Conservation (phyloP, 2,329 filamentous ascomycete genomes). For the Talaromyces islandicus region DNA sequence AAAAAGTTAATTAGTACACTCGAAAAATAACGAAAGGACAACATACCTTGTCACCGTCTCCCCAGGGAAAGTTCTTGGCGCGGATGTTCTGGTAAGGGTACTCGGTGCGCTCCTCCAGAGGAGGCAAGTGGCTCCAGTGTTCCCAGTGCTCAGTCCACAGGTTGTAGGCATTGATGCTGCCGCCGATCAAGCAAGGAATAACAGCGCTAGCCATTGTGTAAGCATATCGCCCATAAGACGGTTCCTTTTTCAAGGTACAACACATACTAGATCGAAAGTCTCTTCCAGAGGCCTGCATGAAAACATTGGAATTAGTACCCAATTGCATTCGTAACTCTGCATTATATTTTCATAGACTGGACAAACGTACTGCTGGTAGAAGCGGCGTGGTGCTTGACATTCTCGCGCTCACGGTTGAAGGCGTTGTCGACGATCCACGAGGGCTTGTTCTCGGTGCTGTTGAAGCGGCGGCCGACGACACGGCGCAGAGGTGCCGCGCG, state of each 20-base stretch:
- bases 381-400: constrained; percentile 84
- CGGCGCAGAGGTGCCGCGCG: constrained; percentile 51
- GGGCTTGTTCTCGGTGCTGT: constrained; percentile 53
- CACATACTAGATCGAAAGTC: constrained; percentile 90
- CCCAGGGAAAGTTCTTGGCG: constrained; percentile 91
- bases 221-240: background rate
- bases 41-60: constrained; percentile 86
- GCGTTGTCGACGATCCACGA: constrained; percentile 72
- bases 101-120: constrained; percentile 84
- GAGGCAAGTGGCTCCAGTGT: constrained; percentile 79
- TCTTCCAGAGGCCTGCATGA: constrained; percentile 84
- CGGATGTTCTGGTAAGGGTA: constrained; percentile 98
- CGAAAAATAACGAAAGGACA: constrained; percentile 8
- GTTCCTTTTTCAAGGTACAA: constrained; percentile 6
- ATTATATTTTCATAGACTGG: background rate
- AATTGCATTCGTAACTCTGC: background rate
- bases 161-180: constrained; percentile 75
- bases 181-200: constrained; percentile 65
- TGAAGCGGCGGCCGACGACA: constrained; percentile 63
- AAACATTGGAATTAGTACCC: constrained; percentile 18
- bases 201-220: constrained; percentile 54
- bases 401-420: constrained; percentile 87
- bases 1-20: background rate
- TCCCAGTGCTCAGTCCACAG: constrained; percentile 97
- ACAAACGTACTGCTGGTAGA: constrained; percentile 68